phyloP scores from a whole-genome alignment of 306 rosid genomes.

The Vachellia pachyceras region DNA sequence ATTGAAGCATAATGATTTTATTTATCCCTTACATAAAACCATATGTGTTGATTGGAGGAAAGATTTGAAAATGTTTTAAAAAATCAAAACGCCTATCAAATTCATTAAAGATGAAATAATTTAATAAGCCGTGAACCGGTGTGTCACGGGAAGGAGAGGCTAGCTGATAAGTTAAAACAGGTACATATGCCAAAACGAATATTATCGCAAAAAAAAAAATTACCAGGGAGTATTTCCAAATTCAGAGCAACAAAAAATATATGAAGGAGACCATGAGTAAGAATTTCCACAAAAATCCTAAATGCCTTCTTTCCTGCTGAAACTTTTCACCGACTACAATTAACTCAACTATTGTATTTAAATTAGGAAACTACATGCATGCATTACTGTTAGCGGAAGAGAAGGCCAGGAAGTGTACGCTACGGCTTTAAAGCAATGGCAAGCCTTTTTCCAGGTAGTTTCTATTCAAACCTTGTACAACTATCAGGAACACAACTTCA shows the following conservation, averaged over 20 bases:
- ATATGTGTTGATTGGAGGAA: too few species aligned
- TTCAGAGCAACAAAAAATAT: not conserved
- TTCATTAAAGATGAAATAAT: too few species aligned
- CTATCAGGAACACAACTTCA: conserved; percentile 15
- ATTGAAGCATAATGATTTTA: too few species aligned
- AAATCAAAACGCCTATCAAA: too few species aligned
- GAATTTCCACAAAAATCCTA: not conserved
- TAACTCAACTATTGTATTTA: conserved; percentile 16
- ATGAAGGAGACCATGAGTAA: not conserved
- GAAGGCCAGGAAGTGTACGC: conserved; percentile 1
- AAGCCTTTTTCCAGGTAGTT: conserved; percentile 7
- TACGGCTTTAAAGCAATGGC: not conserved
- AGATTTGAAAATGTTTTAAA: too few species aligned
- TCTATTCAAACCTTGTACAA: conserved; percentile 22
- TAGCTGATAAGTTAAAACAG: not conserved
- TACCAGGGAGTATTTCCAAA: not conserved
- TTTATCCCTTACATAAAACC: too few species aligned
- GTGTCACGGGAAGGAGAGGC: too few species aligned
- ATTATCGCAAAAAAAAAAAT: not conserved
- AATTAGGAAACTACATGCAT: not conserved
- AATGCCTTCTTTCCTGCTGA: not conserved
- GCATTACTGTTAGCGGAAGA: not conserved
- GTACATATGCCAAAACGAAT: not conserved
- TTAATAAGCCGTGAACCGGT: too few species aligned
- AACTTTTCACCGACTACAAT: not conserved